Percentiles rank a stretch among this genome's conserved stretches.
Conservation (phyloP, 202 grass and related monocot species). For the Bolboschoenoplectus hybrid region DNA sequence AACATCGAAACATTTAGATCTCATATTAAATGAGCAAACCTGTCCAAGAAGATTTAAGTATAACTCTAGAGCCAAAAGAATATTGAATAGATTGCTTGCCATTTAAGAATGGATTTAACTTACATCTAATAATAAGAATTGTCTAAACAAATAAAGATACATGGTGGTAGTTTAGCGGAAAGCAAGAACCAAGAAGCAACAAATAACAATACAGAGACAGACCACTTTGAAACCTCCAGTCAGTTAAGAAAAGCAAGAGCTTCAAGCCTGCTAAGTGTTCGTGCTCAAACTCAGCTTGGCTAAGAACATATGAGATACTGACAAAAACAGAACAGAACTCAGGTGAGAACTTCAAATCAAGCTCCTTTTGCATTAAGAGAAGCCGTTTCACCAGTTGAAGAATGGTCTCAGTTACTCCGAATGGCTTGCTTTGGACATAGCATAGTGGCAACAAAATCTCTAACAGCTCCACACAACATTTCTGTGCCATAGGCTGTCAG, state of each 20-base stretch:
- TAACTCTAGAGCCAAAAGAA: not conserved
- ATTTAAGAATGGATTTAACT: not conserved
- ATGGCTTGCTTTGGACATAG: constrained; percentile 54
- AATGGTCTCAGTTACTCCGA: constrained; percentile 55
- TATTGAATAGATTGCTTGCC: not conserved
- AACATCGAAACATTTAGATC: not conserved
- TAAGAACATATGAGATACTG: constrained; percentile 69
- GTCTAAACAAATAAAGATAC: constrained; percentile 20
- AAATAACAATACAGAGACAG: constrained; percentile 24
- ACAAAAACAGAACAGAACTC: constrained; percentile 58
- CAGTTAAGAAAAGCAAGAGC: constrained; percentile 67
- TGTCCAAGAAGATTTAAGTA: too few species aligned
- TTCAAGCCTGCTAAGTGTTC: constrained; percentile 81
- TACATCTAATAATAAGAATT: not conserved
- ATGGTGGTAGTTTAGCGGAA: not conserved
- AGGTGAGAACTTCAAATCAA: constrained; percentile 61
- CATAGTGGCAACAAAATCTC: constrained; percentile 68
- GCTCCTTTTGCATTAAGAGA: constrained; percentile 64
- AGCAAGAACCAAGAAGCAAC: not conserved
- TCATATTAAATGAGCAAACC: not conserved
- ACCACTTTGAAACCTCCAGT: constrained; percentile 88
- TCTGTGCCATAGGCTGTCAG: constrained; percentile 55
- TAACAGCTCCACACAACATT: constrained; percentile 55
- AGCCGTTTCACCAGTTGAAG: constrained; percentile 70
- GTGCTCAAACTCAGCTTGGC: constrained; percentile 76